Conservation (phyloP, 306 rosid genomes). For the Cucumis melo region DNA sequence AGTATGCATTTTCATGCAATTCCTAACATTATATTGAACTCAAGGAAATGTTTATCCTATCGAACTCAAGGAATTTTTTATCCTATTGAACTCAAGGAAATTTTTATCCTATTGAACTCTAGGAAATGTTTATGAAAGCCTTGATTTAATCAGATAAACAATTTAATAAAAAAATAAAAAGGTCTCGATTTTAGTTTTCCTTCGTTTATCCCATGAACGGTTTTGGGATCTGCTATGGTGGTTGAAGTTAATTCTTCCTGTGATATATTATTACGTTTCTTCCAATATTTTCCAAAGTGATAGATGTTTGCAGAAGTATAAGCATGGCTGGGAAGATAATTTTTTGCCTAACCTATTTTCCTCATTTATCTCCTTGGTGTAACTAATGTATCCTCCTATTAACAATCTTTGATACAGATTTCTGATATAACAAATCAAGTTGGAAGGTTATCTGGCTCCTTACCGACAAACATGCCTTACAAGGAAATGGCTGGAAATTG, state of each 20-base stretch:
- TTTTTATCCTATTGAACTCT: neutral
- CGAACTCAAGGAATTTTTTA: no score
- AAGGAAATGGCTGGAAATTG: constrained; percentile 79
- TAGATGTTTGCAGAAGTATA: neutral
- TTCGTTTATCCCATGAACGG: neutral
- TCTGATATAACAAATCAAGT: constrained; percentile 44
- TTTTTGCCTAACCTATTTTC: neutral
- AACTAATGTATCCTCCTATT: neutral
- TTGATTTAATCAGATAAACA: neutral
- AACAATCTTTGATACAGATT: constrained; percentile 30
- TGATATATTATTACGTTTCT: neutral
- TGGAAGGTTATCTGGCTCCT: constrained; percentile 53
- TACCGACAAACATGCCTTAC: constrained; percentile 54
- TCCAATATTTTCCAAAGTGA: neutral
- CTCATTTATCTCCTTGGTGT: neutral
- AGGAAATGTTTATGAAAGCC: neutral
- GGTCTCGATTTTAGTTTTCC: neutral
- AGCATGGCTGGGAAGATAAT: neutral
- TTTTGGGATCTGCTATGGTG: neutral
- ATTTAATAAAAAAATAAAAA: neutral
- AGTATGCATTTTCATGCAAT: neutral
- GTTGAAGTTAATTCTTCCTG: neutral
- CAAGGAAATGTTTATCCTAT: neutral
- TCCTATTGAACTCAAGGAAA: no score
- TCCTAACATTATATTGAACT: neutral